phyloP scores from a whole-genome alignment of 2,329 filamentous ascomycete genomes.

The Phialophora chinensis region DNA sequence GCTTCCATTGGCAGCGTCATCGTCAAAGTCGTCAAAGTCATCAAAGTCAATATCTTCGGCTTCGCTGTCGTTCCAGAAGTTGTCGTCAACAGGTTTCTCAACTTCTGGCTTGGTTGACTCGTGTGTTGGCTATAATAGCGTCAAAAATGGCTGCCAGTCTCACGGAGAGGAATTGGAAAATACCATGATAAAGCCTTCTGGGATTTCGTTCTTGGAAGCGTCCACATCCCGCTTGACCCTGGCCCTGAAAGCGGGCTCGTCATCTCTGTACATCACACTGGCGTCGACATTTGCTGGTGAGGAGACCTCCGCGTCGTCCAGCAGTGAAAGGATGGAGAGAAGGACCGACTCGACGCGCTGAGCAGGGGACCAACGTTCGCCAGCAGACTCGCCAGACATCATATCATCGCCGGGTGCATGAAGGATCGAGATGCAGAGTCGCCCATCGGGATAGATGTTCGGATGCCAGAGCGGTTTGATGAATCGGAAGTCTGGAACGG shows the following conservation, averaged over 20 bases:
- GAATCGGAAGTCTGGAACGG: constrained; percentile 75
- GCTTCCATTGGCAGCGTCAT: constrained; percentile 52
- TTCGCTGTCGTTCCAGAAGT: constrained; percentile 81
- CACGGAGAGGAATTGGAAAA: neutral
- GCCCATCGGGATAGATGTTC: constrained; percentile 90
- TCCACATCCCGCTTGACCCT: constrained; percentile 73
- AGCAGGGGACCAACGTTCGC: constrained; percentile 91
- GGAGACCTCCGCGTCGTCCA: constrained; percentile 92
- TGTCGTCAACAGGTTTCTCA: constrained; percentile 69
- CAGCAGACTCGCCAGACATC: constrained; percentile 87
- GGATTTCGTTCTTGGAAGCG: constrained; percentile 78
- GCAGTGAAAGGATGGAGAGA: constrained; percentile 85
- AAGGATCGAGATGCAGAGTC: constrained; percentile 94
- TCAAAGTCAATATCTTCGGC: constrained; percentile 63
- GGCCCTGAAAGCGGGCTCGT: constrained; percentile 71
- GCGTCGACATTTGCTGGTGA: constrained; percentile 96
- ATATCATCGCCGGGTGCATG: constrained; percentile 90
- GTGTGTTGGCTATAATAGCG: constrained; percentile 63
- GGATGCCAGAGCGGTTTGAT: constrained; percentile 81
- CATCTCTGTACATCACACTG: constrained; percentile 80
- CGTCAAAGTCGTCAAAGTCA: constrained; percentile 60
- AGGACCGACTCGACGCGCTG: constrained; percentile 95
- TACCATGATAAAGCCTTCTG: constrained; percentile 74
- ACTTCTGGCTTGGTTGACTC: constrained; percentile 62
- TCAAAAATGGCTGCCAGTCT: neutral